Conservation (phyloP, 2,329 filamentous ascomycete genomes). For the Xylaria polymorpha region DNA sequence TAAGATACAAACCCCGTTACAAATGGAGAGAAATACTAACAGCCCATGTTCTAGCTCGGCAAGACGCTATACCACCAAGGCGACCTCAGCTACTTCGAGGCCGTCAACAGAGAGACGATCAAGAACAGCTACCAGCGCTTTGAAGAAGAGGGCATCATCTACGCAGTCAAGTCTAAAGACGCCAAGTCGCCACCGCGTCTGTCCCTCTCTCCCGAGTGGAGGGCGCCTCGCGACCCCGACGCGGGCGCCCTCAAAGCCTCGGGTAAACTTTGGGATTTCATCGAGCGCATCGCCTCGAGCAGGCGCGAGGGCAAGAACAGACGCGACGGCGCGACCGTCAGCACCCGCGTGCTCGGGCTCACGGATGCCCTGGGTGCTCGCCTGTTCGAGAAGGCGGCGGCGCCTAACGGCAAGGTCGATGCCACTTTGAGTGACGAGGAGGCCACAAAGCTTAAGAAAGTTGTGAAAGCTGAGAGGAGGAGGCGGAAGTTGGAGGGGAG, state of each 20-base stretch:
- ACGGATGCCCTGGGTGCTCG: slow-evolving; percentile 77
- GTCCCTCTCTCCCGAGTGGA: slow-evolving; percentile 79
- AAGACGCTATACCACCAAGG: slow-evolving; percentile 98
- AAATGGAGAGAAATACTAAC: slow-evolving; percentile 36
- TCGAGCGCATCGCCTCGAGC: slow-evolving; percentile 83
- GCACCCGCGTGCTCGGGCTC: slow-evolving; percentile 80
- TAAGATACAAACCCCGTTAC: neutral
- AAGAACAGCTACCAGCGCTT: slow-evolving; percentile 93
- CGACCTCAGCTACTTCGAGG: slow-evolving; percentile 96
- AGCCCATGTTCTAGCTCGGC: slow-evolving; percentile 69
- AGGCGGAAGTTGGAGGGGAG: slow-evolving; percentile 62
- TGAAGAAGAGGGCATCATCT: slow-evolving; percentile 88
- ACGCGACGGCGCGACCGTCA: slow-evolving; percentile 91
- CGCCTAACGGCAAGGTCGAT: slow-evolving; percentile 52
- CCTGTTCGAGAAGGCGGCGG: slow-evolving; percentile 71
- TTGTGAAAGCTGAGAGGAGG: slow-evolving; percentile 59
- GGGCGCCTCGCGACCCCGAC: slow-evolving; percentile 70
- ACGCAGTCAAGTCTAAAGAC: slow-evolving; percentile 76
- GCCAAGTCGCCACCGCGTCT: slow-evolving; percentile 70
- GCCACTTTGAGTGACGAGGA: slow-evolving; percentile 65
- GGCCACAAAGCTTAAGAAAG: slow-evolving; percentile 56
- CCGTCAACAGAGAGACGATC: slow-evolving; percentile 96
- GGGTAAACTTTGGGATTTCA: slow-evolving; percentile 91
- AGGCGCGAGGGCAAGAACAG: slow-evolving; percentile 95
- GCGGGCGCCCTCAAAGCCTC: slow-evolving; percentile 73